These are phyloP conservation scores for Chrysanthemum makinoi DNA, from an alignment of 129 eudicot species.

Conservation along the genomic window DNA sequence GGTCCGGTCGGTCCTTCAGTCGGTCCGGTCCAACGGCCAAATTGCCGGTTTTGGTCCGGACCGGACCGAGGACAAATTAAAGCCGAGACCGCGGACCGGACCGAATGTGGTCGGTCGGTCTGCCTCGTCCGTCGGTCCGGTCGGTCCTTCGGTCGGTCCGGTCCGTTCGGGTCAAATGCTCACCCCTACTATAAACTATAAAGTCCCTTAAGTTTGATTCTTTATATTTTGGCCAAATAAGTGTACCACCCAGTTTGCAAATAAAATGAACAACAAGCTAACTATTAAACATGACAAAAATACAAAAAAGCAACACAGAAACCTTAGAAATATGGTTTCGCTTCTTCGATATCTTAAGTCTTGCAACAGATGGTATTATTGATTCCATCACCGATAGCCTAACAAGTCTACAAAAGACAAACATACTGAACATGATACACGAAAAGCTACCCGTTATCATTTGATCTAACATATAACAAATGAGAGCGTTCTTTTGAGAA, in stretches of 20 bases:
- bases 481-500: slow-evolving; percentile 1
- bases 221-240: background rate
- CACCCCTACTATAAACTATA: no score
- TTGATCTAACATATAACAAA: slow-evolving; percentile 2
- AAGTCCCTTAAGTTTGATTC: background rate
- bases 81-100: no score
- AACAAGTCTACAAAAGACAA: background rate
- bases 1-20: no score
- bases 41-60: no score
- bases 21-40: no score
- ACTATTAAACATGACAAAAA: background rate
- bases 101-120: no score
- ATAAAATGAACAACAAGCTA: background rate
- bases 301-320: slow-evolving; percentile 14
- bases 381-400: background rate
- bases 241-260: background rate
- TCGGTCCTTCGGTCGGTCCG: no score
- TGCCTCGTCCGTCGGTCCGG: no score
- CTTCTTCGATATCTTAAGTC: background rate
- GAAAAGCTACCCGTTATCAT: slow-evolving; percentile 4
- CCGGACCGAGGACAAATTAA: no score
- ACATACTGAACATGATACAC: slow-evolving; percentile 8
- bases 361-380: slow-evolving; percentile 14
- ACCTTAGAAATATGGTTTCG: slow-evolving; percentile 6
- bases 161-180: no score